These are phyloP conservation scores for Hypocreales sp. DNA, from an alignment of 2,329 filamentous ascomycete genomes.

Conservation along the genomic window DNA sequence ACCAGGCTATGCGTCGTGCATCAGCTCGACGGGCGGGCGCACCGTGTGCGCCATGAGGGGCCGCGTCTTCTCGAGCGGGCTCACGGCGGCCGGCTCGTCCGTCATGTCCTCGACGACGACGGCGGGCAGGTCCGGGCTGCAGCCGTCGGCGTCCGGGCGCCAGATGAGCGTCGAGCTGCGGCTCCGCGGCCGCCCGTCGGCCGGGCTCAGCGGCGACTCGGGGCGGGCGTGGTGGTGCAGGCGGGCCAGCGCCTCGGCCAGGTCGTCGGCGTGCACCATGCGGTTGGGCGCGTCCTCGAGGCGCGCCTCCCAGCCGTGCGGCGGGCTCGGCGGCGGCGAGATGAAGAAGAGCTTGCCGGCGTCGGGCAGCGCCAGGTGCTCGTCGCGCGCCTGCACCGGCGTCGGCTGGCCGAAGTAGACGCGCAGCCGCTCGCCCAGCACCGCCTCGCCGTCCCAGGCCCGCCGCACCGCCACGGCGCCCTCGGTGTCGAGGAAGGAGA, in stretches of 20 bases:
- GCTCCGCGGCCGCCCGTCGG: slow-evolving; percentile 27
- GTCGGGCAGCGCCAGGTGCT: slow-evolving; percentile 50
- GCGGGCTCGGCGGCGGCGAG: slow-evolving; percentile 51
- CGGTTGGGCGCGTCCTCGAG: slow-evolving; percentile 57
- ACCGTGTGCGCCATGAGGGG: slow-evolving; percentile 44
- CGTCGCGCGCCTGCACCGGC: slow-evolving; percentile 35
- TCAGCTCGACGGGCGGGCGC: slow-evolving; percentile 50
- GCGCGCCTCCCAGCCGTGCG: slow-evolving; percentile 53
- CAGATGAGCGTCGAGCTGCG: slow-evolving; percentile 53
- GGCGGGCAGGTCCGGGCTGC: slow-evolving; percentile 41
- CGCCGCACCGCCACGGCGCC: slow-evolving; percentile 56
- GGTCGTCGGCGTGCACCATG: slow-evolving; percentile 51
- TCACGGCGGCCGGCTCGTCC: slow-evolving; percentile 31
- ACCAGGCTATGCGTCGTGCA: slow-evolving; percentile 18
- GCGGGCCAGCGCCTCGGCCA: slow-evolving; percentile 49
- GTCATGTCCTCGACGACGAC: slow-evolving; percentile 56
- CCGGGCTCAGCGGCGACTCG: slow-evolving; percentile 15
- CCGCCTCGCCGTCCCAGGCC: slow-evolving; percentile 57
- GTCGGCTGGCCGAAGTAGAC: slow-evolving; percentile 55
- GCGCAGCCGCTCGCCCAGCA: slow-evolving; percentile 54
- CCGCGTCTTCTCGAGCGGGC: slow-evolving; percentile 24
- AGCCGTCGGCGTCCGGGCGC: slow-evolving; percentile 39
- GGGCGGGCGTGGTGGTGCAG: slow-evolving; percentile 29
- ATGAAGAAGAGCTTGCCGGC: slow-evolving; percentile 62
- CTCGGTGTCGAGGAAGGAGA: slow-evolving; percentile 58